A percentile compares a stretch with the other conserved stretches of the same genome.
Conservation (phyloP, 2,329 filamentous ascomycete genomes). For the Penicillium sp. region DNA sequence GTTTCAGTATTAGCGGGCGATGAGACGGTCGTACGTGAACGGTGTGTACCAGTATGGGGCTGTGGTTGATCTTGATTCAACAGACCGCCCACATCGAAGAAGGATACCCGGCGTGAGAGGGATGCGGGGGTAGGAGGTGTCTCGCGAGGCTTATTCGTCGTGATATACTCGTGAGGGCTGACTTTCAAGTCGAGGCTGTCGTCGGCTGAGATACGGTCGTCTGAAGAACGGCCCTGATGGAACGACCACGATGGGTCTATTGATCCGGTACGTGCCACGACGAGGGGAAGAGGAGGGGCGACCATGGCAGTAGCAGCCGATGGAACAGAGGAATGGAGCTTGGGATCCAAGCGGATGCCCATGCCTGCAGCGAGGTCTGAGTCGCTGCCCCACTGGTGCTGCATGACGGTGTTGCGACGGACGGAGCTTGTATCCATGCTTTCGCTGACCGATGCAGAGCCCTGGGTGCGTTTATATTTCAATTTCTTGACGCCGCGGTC, state of each 20-base stretch:
- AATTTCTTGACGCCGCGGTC: constrained; percentile 87
- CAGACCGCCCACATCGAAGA: constrained; percentile 81
- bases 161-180: constrained; percentile 36
- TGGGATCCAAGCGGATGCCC: constrained; percentile 64
- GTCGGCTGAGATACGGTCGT: constrained; percentile 29
- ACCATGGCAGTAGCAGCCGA: constrained; percentile 30
- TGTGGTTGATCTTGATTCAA: constrained; percentile 49
- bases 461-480: constrained; percentile 62
- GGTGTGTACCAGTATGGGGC: constrained; percentile 1
- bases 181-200: constrained; percentile 35
- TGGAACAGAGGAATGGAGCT: constrained; percentile 41
- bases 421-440: constrained; percentile 40
- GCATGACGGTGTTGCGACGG: constrained; percentile 57
- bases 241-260: constrained; percentile 38
- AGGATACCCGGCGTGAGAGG: constrained; percentile 65
- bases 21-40: constrained; percentile 6
- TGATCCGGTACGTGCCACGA: constrained; percentile 26
- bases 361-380: constrained; percentile 82
- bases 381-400: constrained; percentile 80
- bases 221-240: constrained; percentile 18
- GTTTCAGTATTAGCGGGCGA: constrained; percentile 2
- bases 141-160: constrained; percentile 29
- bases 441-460: constrained; percentile 50
- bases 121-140: background rate
- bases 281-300: constrained; percentile 28